Base-by-base conservation (phyloP, 345 rosid species). In the Hevea brasiliensis region DNA sequence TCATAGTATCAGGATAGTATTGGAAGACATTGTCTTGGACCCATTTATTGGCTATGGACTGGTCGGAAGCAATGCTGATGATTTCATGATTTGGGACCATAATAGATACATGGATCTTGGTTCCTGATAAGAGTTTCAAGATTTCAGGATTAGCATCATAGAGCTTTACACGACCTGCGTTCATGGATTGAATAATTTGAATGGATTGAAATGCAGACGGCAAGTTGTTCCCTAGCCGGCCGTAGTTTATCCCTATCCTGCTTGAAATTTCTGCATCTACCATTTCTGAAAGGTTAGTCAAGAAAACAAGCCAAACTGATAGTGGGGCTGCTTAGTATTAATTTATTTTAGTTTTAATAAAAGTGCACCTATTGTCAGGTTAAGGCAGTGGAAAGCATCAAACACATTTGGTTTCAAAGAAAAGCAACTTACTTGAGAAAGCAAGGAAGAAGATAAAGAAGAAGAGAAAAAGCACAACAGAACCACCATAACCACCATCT, bases 61-160 rank as follows among this genome's bases (percentile, higher is more conserved):
- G 92, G 48, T 81, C 76, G 1, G 82, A 51, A 1, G 86, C 88
- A 10, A 89, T 72, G 44, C 23, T 68, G 65, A 82, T 80, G 72
- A 91, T 89, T n/a, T 88, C 89, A 24, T 81, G 35, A 75, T 87
- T 91, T 42, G 75, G 85, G 67, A 91, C 89, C 97, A 88, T 89
- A 55, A 89, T 73, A 21, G 90, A 79, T 65, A 87, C 90, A n/a
- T 72, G 83, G 27, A 91, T 78, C n/a, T 84, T 74, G 47, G 89
- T 85, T 42, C 85, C 82, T 15, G 89, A 75, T 29, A 89, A 79
- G 50, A 88, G 80, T 60, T 6, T 75, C 75, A 89, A 68, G 79
- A 86, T 81, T 68, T 89, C 91, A 4, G 86, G 87, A 64, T 85
- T 74, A 2, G 90, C 85, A 18, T 88, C 84, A 26, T 91, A 89